A percentile compares a stretch with the other conserved stretches of the same genome.
These are phyloP conservation scores for Royoungia palumana DNA, from an alignment of 768 basidiomycete genomes.

Conservation along the genomic window DNA sequence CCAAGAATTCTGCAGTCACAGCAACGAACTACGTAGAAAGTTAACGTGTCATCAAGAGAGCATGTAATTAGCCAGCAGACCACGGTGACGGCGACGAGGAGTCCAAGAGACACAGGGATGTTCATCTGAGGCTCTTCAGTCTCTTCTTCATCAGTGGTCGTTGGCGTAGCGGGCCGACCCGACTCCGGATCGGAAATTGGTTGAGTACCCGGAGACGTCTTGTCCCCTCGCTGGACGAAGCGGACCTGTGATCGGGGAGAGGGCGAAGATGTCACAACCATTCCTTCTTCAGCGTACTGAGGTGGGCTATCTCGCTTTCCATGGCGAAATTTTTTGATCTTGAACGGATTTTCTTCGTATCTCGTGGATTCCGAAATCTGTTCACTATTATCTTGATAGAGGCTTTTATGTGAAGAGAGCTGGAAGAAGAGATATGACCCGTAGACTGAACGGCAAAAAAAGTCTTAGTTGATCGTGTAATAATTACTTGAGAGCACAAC, in stretches of 20 bases:
- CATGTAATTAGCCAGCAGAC: slow-evolving; percentile 37
- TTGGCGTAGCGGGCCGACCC: not conserved
- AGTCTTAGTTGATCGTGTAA: not conserved
- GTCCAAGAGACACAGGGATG: slow-evolving; percentile 47
- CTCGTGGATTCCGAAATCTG: slow-evolving; percentile 37
- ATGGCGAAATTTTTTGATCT: slow-evolving; percentile 16
- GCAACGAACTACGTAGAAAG: slow-evolving; percentile 43
- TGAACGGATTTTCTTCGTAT: slow-evolving; percentile 43
- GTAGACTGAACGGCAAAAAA: slow-evolving; percentile 52
- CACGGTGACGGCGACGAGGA: slow-evolving; percentile 58
- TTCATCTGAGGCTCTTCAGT: slow-evolving; percentile 52
- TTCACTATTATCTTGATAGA: slow-evolving; percentile 52
- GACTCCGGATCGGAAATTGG: slow-evolving; percentile 11
- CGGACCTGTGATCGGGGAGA: slow-evolving; percentile 7
- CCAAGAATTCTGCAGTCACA: slow-evolving; percentile 62
- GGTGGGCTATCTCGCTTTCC: slow-evolving; percentile 6
- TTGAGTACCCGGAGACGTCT: not conserved
- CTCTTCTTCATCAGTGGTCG: slow-evolving; percentile 23
- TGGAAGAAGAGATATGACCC: slow-evolving; percentile 74
- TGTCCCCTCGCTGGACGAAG: not conserved
- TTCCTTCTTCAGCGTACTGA: not conserved
- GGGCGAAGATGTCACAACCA: slow-evolving; percentile 8
- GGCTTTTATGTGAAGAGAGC: slow-evolving; percentile 69
- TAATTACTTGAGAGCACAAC: slow-evolving; percentile 1
- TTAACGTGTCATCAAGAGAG: not conserved